Percentiles rank a stretch among this genome's conserved stretches.
phyloP scores from a whole-genome alignment of 495 filamentous ascomycete species.

The Penicillium silybi region DNA sequence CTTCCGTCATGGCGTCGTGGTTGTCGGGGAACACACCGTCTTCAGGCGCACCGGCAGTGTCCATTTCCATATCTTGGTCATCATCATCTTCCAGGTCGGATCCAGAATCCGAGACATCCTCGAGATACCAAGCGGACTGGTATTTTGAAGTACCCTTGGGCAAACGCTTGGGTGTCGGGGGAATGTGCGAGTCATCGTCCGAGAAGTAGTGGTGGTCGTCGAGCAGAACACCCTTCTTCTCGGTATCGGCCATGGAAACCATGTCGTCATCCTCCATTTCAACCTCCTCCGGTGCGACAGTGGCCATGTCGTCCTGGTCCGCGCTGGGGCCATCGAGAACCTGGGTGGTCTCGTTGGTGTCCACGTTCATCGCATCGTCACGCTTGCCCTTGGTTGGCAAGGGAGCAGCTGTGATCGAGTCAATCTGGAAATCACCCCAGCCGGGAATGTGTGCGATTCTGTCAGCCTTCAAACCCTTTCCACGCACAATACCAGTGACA shows the following conservation, averaged over 20 bases:
- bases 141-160: slow-evolving; percentile 91
- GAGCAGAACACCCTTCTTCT: slow-evolving; percentile 76
- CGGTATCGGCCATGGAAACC: slow-evolving; percentile 50
- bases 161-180: slow-evolving; percentile 63
- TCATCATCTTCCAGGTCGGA: slow-evolving; percentile 71
- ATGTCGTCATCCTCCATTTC: slow-evolving; percentile 70
- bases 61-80: slow-evolving; percentile 46
- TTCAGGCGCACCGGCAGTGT: slow-evolving; percentile 55
- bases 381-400: slow-evolving; percentile 53
- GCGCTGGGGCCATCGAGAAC: slow-evolving; percentile 64
- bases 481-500: slow-evolving; percentile 83
- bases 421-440: slow-evolving; percentile 93
- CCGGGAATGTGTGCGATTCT: slow-evolving; percentile 87
- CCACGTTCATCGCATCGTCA: slow-evolving; percentile 67
- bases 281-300: slow-evolving; percentile 79
- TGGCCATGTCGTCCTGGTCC: slow-evolving; percentile 76
- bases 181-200: slow-evolving; percentile 71
- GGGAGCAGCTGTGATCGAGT: slow-evolving; percentile 74
- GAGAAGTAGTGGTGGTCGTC: slow-evolving; percentile 99
- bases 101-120: slow-evolving; percentile 79
- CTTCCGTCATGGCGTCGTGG: slow-evolving; percentile 68
- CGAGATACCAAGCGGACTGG: slow-evolving; percentile 89
- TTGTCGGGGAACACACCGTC: slow-evolving; percentile 76
- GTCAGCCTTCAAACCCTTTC: slow-evolving; percentile 82
- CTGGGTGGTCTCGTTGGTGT: slow-evolving; percentile 47